Evolutionary conservation across 1,139 yeast species (phyloP).

Genomic region (Yamadazyma conglobata): DNA sequence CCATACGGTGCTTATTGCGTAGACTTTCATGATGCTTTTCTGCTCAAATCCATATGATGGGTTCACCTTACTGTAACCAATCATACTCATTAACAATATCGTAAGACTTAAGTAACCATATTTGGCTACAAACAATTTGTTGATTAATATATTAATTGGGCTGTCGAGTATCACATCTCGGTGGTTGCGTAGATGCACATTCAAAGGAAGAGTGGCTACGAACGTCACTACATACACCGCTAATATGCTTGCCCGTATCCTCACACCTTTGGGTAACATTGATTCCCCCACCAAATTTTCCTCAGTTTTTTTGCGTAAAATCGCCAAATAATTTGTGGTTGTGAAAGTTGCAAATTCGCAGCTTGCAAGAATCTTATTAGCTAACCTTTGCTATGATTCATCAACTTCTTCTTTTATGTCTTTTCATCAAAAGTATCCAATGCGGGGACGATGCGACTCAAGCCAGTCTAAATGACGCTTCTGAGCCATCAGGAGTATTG

Average conservation of each 20-base stretch:
- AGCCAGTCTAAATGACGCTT: too few relatives aligned
- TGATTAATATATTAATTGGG: conserved; percentile 17
- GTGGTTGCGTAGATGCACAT: conserved; percentile 10
- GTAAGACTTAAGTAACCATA: conserved; percentile 32
- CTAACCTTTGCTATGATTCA: conserved; percentile 20
- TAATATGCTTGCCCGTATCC: background rate
- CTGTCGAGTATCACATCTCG: conserved; percentile 12
- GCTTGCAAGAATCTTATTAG: too few relatives aligned
- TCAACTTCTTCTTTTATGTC: too few relatives aligned
- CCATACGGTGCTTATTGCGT: conserved; percentile 14
- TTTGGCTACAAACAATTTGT: conserved; percentile 20
- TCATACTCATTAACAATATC: conserved; percentile 6
- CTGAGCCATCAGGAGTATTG: too few relatives aligned
- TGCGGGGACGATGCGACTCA: too few relatives aligned
- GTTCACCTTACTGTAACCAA: background rate
- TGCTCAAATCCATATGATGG: too few relatives aligned
- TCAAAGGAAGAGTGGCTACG: background rate
- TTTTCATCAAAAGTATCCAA: too few relatives aligned
- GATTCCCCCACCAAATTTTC: too few relatives aligned
- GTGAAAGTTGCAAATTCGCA: too few relatives aligned
- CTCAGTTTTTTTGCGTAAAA: too few relatives aligned
- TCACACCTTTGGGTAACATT: too few relatives aligned
- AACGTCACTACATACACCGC: conserved; percentile 1
- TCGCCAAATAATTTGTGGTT: too few relatives aligned
- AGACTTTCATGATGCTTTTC: conserved; percentile 14